A percentile compares a stretch with the other conserved stretches of the same genome.
phyloP scores from a whole-genome alignment of 208 protist genomes.

The Wallacemonas sp. region DNA sequence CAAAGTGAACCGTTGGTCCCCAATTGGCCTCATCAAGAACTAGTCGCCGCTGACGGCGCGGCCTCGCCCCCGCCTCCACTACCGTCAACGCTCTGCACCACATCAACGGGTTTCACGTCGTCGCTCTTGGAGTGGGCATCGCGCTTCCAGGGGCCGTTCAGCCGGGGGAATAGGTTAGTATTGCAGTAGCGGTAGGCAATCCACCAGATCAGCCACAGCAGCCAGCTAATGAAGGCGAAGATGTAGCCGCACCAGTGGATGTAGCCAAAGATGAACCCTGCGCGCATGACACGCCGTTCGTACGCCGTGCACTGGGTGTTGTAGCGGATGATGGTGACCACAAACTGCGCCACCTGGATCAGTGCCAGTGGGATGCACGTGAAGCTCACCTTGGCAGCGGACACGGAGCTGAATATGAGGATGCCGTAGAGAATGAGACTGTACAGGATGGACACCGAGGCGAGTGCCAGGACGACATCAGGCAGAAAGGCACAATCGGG shows the following conservation, averaged over 20 bases:
- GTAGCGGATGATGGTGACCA: constrained; percentile 19
- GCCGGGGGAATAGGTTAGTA: constrained; percentile 31
- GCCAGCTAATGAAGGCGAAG: constrained; percentile 36
- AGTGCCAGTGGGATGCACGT: constrained; percentile 25
- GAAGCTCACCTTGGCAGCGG: constrained; percentile 39
- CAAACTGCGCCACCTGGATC: constrained; percentile 37
- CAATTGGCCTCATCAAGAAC: too few species aligned
- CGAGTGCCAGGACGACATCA: constrained; percentile 31
- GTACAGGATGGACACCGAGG: constrained; percentile 30
- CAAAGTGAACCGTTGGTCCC: too few species aligned
- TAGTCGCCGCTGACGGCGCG: too few species aligned
- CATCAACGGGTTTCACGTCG: not conserved
- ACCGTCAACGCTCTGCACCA: not conserved
- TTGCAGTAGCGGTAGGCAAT: constrained; percentile 8
- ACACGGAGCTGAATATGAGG: constrained; percentile 22
- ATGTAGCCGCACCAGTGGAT: constrained; percentile 38
- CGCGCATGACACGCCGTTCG: not conserved
- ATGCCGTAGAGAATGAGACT: constrained; percentile 31
- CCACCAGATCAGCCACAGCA: constrained; percentile 38
- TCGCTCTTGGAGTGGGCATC: not conserved
- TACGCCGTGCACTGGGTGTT: constrained; percentile 4
- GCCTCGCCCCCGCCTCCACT: not conserved
- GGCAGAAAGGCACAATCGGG: constrained; percentile 26
- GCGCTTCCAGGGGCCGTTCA: constrained; percentile 24
- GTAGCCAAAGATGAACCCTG: constrained; percentile 49